Evolutionary conservation across 2,329 filamentous ascomycete species (phyloP).

Genomic region (Mycosphaerella arachidis): DNA sequence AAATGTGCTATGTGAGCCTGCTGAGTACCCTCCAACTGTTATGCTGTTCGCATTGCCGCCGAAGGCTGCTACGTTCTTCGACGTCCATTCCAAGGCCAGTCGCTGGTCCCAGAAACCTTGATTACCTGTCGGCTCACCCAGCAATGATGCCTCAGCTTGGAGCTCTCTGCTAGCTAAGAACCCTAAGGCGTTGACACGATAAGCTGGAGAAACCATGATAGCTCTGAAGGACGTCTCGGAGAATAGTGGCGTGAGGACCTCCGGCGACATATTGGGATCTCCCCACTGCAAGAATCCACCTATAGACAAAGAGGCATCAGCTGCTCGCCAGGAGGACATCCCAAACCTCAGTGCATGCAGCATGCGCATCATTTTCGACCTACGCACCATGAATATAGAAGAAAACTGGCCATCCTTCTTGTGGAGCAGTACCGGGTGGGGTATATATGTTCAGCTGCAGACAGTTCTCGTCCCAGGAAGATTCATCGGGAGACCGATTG

Average conservation of each 20-base stretch:
- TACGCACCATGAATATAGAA: slow-evolving; percentile 50
- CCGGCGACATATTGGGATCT: slow-evolving; percentile 41
- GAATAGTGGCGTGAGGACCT: slow-evolving; percentile 44
- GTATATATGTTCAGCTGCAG: slow-evolving; percentile 55
- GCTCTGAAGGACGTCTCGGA: slow-evolving; percentile 47
- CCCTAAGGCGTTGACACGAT: slow-evolving; percentile 54
- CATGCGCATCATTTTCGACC: background rate
- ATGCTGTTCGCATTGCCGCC: slow-evolving; percentile 49
- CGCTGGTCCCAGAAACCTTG: slow-evolving; percentile 56
- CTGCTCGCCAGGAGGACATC: slow-evolving; percentile 20
- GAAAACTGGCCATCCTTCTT: slow-evolving; percentile 53
- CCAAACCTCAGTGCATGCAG: background rate
- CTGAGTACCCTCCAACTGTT: slow-evolving; percentile 53
- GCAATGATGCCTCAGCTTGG: slow-evolving; percentile 37
- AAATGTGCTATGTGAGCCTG: slow-evolving; percentile 54
- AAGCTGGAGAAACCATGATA: slow-evolving; percentile 53
- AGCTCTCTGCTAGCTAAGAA: slow-evolving; percentile 52
- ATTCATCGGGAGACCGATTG: slow-evolving; percentile 20
- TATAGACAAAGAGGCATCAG: background rate
- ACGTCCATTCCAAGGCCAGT: slow-evolving; percentile 52
- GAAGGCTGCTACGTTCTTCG: slow-evolving; percentile 47
- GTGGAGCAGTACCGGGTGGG: slow-evolving; percentile 43
- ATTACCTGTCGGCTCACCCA: slow-evolving; percentile 44
- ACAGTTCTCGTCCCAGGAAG: slow-evolving; percentile 50
- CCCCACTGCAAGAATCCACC: slow-evolving; percentile 55